phyloP scores from a whole-genome alignment of 2,329 filamentous ascomycete species.

The Botrytis squamosa region DNA sequence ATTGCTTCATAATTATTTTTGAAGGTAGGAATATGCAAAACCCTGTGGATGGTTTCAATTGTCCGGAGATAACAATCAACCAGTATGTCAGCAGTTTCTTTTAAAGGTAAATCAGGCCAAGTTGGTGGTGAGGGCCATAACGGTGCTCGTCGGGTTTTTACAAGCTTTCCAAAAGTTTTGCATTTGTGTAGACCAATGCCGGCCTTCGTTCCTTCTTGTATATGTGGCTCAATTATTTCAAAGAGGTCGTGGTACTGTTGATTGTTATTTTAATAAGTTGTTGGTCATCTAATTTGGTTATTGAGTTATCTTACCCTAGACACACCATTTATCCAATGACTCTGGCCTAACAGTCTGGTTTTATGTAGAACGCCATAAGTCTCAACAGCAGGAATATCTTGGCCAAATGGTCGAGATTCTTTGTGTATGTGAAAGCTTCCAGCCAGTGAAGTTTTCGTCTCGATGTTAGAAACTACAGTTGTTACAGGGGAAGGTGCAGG shows the following conservation, averaged over 20 bases:
- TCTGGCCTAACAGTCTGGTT: slow-evolving; percentile 55
- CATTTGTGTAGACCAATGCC: slow-evolving; percentile 47
- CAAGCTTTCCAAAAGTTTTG: slow-evolving; percentile 51
- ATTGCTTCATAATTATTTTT: slow-evolving; percentile 49
- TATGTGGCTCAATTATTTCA: slow-evolving; percentile 42
- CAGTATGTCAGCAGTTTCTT: slow-evolving; percentile 47
- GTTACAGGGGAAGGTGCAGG: background rate
- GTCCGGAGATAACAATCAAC: slow-evolving; percentile 51
- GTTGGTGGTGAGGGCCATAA: slow-evolving; percentile 48
- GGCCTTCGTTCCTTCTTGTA: slow-evolving; percentile 43
- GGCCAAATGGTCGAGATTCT: slow-evolving; percentile 28
- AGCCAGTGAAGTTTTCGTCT: background rate
- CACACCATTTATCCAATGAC: slow-evolving; percentile 55
- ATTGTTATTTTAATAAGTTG: background rate
- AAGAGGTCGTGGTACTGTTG: background rate
- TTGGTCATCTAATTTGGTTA: background rate
- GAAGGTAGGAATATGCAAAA: slow-evolving; percentile 54
- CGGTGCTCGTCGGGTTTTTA: slow-evolving; percentile 51
- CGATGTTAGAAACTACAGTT: background rate
- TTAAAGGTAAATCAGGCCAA: slow-evolving; percentile 46
- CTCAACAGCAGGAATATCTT: slow-evolving; percentile 41
- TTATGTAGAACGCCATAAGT: slow-evolving; percentile 53
- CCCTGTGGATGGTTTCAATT: slow-evolving; percentile 48
- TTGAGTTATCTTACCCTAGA: slow-evolving; percentile 41
- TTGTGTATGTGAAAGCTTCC: background rate